Evolutionary conservation across 768 basidiomycete genomes (phyloP), one percentile per base, ranked within the genome.

Genomic region (Podaxis mareebaensis): DNA sequence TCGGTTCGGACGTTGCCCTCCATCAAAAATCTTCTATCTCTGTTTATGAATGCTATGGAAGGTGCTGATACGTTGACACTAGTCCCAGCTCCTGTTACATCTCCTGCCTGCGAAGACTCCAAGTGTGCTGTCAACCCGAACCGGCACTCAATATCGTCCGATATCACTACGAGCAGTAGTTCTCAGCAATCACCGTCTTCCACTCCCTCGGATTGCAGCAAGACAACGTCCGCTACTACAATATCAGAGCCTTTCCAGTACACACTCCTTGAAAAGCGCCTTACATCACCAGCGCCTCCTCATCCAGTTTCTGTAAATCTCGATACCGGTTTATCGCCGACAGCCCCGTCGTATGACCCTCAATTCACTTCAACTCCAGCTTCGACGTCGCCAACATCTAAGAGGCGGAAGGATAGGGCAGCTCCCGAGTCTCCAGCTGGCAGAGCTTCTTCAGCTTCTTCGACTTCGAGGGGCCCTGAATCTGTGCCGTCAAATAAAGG

Each of bases 121-220:
- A 36, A 60, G 24, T 26, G 36, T 10, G 15, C 38, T 20, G 48
- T 39, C 39, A 65, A 55, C 51, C 51, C 49, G 10, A 66, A 68
- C 48, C 65, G 67, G 13, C 66, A 61, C 15, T 70, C 69, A 30
- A 63, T 68, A 30, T 70, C 69, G 33, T 66, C 66, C 13, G 59
- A 60, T 39, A 40, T 39, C 8, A 66, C 65, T 0, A 65, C 66
- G 17, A 69, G 67, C 57, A 64, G 61, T 44, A 63, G 51, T n/a
- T 61, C 48, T 48, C 33, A 33, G 8, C 64, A 39, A 20, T 63
- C 58, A 22, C 57, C 48, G 12, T 53, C 57, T 33, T 58, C 42
- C 44, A 38, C 49, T 2, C 49, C 49, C 10, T 60, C 59, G 11
- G 51, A 60, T 26, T 51, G 39, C 22, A 60, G 59, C 8, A 60